These are phyloP conservation scores for Rheum nobile DNA, from an alignment of 148 eudicot genomes.

Conservation along the genomic window DNA sequence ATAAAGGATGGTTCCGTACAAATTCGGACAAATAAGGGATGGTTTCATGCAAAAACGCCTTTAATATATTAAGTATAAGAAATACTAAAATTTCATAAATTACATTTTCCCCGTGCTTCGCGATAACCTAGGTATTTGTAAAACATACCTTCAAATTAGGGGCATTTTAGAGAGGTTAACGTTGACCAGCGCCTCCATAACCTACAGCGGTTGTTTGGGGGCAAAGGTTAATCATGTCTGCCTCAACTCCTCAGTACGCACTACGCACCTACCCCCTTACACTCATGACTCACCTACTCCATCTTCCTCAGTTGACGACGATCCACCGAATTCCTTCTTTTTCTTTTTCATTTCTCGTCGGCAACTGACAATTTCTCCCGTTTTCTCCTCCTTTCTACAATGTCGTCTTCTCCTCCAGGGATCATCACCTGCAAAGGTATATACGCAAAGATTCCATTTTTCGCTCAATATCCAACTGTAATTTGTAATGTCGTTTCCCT, in stretches of 20 bases:
- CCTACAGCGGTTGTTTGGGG: background rate
- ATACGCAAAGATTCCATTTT: background rate
- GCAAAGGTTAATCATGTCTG: background rate
- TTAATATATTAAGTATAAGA: too few relatives aligned
- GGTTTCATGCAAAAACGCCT: too few relatives aligned
- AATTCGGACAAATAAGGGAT: too few relatives aligned
- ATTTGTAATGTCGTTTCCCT: background rate
- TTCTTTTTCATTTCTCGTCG: background rate
- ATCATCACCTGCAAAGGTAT: slow-evolving; percentile 6
- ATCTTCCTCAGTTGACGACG: background rate
- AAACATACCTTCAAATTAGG: too few relatives aligned
- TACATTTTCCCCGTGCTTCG: too few relatives aligned
- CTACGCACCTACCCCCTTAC: slow-evolving; percentile 3
- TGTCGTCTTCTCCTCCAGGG: slow-evolving; percentile 4
- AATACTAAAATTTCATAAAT: too few relatives aligned
- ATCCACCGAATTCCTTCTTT: background rate
- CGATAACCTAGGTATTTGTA: too few relatives aligned
- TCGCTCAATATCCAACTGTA: background rate
- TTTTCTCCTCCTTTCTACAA: background rate
- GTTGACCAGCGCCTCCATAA: too few relatives aligned
- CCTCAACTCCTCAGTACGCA: background rate
- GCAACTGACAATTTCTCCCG: background rate
- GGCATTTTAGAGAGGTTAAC: too few relatives aligned
- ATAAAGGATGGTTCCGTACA: too few relatives aligned
- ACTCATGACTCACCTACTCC: slow-evolving; percentile 3